Percentiles rank a stretch among this genome's conserved stretches.
These are phyloP conservation scores for Alisma plantagoaquatica DNA, from an alignment of 106 monocot genomes.

Conservation along the genomic window DNA sequence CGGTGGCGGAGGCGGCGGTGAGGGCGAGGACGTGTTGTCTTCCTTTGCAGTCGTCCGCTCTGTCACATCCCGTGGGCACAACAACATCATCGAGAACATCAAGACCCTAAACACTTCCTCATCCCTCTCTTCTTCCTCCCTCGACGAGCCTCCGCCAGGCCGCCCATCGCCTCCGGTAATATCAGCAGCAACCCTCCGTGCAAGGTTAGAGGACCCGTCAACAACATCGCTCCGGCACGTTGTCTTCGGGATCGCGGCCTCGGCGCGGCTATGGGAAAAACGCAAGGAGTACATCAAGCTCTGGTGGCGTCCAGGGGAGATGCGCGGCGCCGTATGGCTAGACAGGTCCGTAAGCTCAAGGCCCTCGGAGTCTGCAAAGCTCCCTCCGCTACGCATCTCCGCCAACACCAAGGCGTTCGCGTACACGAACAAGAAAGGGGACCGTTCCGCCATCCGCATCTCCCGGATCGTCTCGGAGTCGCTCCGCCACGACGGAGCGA, in stretches of 20 bases:
- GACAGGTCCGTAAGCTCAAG: conserved; percentile 18
- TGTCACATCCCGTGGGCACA: no score
- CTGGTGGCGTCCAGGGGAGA: conserved; percentile 24
- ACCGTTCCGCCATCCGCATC: conserved; percentile 78
- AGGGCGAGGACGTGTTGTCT: no score
- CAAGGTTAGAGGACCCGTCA: no score
- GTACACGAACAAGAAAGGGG: conserved; percentile 55
- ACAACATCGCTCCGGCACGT: conserved; percentile 19
- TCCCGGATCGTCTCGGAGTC: conserved; percentile 93
- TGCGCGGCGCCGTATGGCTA: conserved; percentile 31
- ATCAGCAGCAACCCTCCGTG: no score
- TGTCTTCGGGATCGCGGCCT: conserved; percentile 37
- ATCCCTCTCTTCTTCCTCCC: no score
- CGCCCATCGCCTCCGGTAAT: no score
- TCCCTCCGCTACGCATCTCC: conserved; percentile 57
- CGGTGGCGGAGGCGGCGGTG: background rate
- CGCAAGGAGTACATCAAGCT: conserved; percentile 33
- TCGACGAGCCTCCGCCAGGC: no score
- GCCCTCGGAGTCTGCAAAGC: background rate
- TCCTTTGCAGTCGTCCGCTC: no score
- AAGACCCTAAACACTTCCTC: no score
- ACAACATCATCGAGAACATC: no score
- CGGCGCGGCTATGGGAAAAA: conserved; percentile 19
- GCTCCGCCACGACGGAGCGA: conserved; percentile 33
- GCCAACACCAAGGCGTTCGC: conserved; percentile 48